Evolutionary conservation across 1,284 basidiomycete genomes (phyloP), one percentile per base, ranked within the genome.

Genomic region (Trametes hirsuta): DNA sequence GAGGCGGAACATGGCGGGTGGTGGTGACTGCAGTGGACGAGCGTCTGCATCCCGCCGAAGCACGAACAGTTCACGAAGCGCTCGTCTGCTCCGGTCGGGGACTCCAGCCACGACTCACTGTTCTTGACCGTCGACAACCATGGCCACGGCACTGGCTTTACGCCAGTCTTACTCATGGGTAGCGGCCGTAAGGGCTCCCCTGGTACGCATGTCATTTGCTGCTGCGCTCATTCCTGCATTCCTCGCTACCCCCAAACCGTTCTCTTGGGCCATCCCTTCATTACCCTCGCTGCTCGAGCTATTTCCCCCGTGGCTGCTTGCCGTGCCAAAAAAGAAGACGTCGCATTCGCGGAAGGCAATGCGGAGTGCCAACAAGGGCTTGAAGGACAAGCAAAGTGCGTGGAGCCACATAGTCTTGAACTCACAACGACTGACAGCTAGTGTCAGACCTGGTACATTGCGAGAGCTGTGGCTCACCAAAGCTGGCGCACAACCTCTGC

Each of bases 301-400:
- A 35, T 85, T 98, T 68, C 94, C 96, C 24, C 86, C 95, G 1
- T 87, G 97, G 70, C 77, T 98, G 25, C 84, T 93, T 48, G 96
- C 96, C 15, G 96, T 97, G 2, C 97, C 97, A 15, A 98, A 98
- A 79, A 93, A 91, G 76, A 97, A 97, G 79, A 85, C 88, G 9
- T 95, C 95, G 0, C 96, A 98, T 75, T 95, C 94, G 34, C 82
- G 93, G 50, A 98, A 98, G 76, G 85, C 89, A n/a, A 98, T 98
- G 95, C 84, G 96, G 34, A 86, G 87, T 58, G 92, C 95, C 3
- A 95, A 97, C 76, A 98, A 98, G 77, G 95, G 95, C 0, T 77
- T 98, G 69, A 95, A 96, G 76, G 95, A 98, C 76, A 95, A 95
- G 74, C 86, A 88, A 58, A 96, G 97, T 95, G 71, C 66, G 91